A percentile compares a stretch with the other conserved stretches of the same genome.
Conservation (phyloP, 2,329 filamentous ascomycete species). For the Xylariaceae sp. region DNA sequence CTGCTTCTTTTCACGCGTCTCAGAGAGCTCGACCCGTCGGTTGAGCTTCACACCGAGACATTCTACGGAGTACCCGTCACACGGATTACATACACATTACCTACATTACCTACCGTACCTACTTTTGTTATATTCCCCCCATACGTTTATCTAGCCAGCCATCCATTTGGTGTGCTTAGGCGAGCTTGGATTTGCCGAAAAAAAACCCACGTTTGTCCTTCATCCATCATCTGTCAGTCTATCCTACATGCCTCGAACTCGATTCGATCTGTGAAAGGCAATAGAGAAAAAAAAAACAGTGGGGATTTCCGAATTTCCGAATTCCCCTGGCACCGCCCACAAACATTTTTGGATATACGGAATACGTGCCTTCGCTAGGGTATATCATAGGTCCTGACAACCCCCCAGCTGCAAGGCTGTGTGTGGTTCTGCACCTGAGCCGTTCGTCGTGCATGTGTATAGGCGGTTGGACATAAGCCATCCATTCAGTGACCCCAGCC, state of each 20-base stretch:
- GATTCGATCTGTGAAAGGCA: constrained; percentile 1
- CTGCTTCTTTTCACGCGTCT: background rate
- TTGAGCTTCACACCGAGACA: no score
- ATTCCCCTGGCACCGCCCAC: background rate
- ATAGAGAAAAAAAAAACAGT: constrained; percentile 4
- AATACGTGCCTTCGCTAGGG: background rate
- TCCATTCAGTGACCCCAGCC: constrained; percentile 2
- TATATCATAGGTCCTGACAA: background rate
- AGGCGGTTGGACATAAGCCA: constrained; percentile 14
- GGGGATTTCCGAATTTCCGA: constrained; percentile 2
- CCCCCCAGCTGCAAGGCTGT: constrained; percentile 15
- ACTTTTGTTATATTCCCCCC: no score
- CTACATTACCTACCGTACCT: no score
- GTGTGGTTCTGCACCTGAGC: constrained; percentile 11
- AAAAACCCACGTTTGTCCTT: background rate
- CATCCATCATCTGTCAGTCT: constrained; percentile 1
- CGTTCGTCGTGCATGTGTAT: constrained; percentile 18
- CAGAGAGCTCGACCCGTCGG: no score
- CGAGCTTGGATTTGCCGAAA: constrained; percentile 3
- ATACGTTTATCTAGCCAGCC: background rate
- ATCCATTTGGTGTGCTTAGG: background rate
- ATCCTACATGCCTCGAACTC: constrained; percentile 3
- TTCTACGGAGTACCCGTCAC: no score
- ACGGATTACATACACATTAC: no score
- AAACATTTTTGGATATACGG: background rate